Conservation (phyloP, 169 alveolate species). For the Theileria equi region DNA sequence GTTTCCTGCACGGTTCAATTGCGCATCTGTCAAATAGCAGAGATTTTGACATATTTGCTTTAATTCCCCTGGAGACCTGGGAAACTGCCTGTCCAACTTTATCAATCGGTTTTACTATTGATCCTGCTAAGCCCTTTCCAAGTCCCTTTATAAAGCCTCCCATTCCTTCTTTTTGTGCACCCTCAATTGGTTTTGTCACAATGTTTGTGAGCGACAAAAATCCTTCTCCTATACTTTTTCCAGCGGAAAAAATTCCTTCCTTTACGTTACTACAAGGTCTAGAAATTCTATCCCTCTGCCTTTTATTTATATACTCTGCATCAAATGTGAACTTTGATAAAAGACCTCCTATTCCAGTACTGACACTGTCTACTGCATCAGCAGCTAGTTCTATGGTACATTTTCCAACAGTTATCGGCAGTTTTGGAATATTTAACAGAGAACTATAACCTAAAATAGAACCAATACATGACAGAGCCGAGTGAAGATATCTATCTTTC, state of each 20-base stretch:
- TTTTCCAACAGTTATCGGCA: constrained; percentile 84
- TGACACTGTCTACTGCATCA: constrained; percentile 84
- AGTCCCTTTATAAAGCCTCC: constrained; percentile 87
- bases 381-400: constrained; percentile 84
- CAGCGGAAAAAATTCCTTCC: constrained; percentile 83
- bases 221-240: constrained; percentile 85
- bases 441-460: constrained; percentile 85
- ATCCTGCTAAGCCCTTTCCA: constrained; percentile 88
- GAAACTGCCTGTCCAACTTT: constrained; percentile 89
- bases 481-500: constrained; percentile 78
- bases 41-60: constrained; percentile 77
- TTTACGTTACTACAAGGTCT: constrained; percentile 73
- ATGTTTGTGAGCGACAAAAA: constrained; percentile 82
- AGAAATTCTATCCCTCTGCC: constrained; percentile 74
- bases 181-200: constrained; percentile 88
- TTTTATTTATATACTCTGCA: constrained; percentile 83
- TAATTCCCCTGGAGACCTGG: constrained; percentile 83
- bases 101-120: constrained; percentile 88
- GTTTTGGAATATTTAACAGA: constrained; percentile 83
- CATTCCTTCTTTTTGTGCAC: constrained; percentile 87
- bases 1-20: constrained; percentile 74
- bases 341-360: constrained; percentile 79
- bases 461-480: constrained; percentile 75
- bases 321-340: constrained; percentile 86
- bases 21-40: constrained; percentile 32